Base-by-base conservation (phyloP, 345 rosid species). In the Eucalyptus melliodora region DNA sequence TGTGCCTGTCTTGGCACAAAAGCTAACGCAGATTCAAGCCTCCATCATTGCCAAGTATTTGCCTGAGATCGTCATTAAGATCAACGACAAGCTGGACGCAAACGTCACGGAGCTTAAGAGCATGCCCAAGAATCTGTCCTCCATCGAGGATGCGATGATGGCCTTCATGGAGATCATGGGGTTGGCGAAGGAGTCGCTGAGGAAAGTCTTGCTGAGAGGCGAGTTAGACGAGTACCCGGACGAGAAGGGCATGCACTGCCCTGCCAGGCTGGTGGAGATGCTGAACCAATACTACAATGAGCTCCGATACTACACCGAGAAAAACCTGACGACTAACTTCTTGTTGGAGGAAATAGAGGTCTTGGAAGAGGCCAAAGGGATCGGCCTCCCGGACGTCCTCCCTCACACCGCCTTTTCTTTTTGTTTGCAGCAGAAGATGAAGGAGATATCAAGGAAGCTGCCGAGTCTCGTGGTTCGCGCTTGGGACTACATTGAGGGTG, bases 161-260 rank as follows among this genome's bases (percentile, higher is more conserved):
- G 47, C 91, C 8, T 91, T 94, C n/a, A 90, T 92, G 93, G 80
- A 89, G 15, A 92, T 95, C 44, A 60, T 93, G 60, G 92, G 92
- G 12, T 91, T 91, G 3, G 93, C 69, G 3, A 95, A 91, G 23
- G 95, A 94, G 8, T 93, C 93, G 5, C 88, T 94, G 10, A n/a
- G 88, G 31, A 94, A 91, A 26, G 87, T 92, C 26, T 89, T 94
- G 10, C 21, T 93, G 17, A 91, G 92, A 87, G 93, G 95, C 11
- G 94, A 95, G 16, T 92, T 90, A 56, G 92, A 93, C 3, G 95
- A 94, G 26, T 92, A 72, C 31, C 91, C 42, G 2, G 90, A 94
- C 14, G 91, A 95, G 19, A 27, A 80, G 9, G 11, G 27, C 14
- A 91, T 92, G 92, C 92, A 92, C 26, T 89, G 91, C 34, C 4